Evolutionary conservation across 495 filamentous ascomycete species (phyloP).

Genomic region (Aspergillus cristatus): DNA sequence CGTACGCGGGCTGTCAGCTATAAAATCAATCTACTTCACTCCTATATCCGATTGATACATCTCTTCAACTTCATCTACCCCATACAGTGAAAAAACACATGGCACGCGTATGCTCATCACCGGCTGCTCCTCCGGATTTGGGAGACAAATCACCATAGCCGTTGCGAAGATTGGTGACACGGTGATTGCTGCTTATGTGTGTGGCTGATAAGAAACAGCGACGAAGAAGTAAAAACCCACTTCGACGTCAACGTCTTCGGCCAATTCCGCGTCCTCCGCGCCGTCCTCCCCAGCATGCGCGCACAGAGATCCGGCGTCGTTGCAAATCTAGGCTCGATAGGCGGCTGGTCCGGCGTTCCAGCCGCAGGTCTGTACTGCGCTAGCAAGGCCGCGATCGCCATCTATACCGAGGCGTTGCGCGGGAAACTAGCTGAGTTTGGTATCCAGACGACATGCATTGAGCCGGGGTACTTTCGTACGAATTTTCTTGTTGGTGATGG

Average conservation of each 20-base stretch:
- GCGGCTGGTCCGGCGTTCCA: conserved; percentile 9
- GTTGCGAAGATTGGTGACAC: conserved; percentile 40
- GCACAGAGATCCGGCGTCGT: conserved; percentile 32
- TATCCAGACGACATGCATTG: conserved; percentile 34
- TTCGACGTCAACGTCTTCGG: conserved; percentile 35
- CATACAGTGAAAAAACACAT: too few species aligned
- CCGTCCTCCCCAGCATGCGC: conserved; percentile 41
- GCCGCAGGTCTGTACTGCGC: conserved; percentile 31
- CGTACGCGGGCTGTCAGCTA: too few species aligned
- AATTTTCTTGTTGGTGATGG: conserved; percentile 19
- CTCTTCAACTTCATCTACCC: too few species aligned
- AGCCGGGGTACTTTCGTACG: conserved; percentile 45
- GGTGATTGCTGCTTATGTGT: conserved; percentile 47
- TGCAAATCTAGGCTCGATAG: conserved; percentile 26
- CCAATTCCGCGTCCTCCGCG: conserved; percentile 30
- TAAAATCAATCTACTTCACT: too few species aligned
- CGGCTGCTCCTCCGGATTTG: conserved; percentile 41
- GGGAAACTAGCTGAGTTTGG: conserved; percentile 34
- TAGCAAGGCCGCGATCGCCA: conserved; percentile 33
- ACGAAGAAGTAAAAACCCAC: conserved; percentile 2
- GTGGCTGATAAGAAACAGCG: conserved; percentile 14
- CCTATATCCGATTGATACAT: too few species aligned
- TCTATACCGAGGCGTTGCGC: conserved; percentile 26
- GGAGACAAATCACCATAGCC: conserved; percentile 28
- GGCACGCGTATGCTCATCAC: too few species aligned